phyloP scores from a whole-genome alignment of 345 rosid species.

The Cochlearia excelsa region DNA sequence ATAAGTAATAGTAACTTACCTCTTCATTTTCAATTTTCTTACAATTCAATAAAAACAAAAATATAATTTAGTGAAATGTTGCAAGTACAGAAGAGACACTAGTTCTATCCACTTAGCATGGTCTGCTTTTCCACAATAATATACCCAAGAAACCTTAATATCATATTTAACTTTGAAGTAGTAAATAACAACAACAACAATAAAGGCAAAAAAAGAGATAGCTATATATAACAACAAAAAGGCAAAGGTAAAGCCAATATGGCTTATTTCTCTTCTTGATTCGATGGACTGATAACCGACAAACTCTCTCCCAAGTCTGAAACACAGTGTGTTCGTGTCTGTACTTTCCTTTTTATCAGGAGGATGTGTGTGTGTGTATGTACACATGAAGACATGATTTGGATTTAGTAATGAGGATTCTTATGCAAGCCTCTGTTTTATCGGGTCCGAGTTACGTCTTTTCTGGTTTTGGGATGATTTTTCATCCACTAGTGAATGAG shows the following conservation, averaged over 20 bases:
- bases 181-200: too few species aligned
- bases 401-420: background rate
- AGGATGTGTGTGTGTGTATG: background rate
- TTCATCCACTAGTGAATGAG: constrained; percentile 14
- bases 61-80: too few species aligned
- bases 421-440: constrained; percentile 32
- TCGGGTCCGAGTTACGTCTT: constrained; percentile 33
- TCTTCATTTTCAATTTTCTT: background rate
- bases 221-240: constrained; percentile 17
- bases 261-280: too few species aligned
- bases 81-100: too few species aligned
- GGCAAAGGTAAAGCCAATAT: too few species aligned
- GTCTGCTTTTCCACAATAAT: constrained; percentile 1
- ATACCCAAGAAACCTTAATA: constrained; percentile 20
- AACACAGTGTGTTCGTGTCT: too few species aligned
- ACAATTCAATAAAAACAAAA: too few species aligned
- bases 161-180: background rate
- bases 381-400: background rate
- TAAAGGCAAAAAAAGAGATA: background rate
- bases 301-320: too few species aligned
- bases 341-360: background rate
- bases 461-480: constrained; percentile 12
- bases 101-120: background rate
- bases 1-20: background rate
- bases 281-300: too few species aligned